These are phyloP conservation scores for Fallopia convolvulus DNA, from an alignment of 148 eudicot species.

Conservation along the genomic window DNA sequence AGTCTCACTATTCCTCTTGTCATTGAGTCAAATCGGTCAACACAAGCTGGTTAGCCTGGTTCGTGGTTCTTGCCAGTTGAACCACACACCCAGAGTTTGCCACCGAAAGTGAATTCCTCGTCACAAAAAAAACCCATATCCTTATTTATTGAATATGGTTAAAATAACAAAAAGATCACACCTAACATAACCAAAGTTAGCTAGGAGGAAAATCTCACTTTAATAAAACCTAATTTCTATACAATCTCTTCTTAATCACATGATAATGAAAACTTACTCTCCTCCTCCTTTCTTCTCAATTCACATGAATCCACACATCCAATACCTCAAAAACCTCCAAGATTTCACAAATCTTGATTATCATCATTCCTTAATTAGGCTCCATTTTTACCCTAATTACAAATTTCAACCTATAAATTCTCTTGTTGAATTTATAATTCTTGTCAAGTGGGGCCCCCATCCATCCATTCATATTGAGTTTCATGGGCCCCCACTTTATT, in stretches of 20 bases:
- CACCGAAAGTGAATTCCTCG: no score
- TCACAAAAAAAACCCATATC: no score
- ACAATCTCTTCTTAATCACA: no score
- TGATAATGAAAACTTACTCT: neutral
- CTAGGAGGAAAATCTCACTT: neutral
- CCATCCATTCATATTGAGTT: neutral
- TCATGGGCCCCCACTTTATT: neutral
- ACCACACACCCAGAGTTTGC: no score
- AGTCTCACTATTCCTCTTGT: no score
- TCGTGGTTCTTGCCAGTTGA: no score
- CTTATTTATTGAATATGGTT: neutral
- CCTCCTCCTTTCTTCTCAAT: neutral
- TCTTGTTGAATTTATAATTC: neutral
- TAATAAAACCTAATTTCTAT: neutral
- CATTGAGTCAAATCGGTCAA: no score
- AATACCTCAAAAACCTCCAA: neutral
- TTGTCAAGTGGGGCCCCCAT: constrained; percentile 1
- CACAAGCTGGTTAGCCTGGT: no score
- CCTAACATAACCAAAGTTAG: neutral
- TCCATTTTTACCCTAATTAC: neutral
- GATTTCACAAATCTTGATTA: neutral
- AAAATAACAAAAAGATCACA: neutral
- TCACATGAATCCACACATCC: neutral
- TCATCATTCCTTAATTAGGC: neutral
- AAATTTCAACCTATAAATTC: neutral